Evolutionary conservation across 1,139 yeast species (phyloP).

Genomic region (Kodamaea sp.): DNA sequence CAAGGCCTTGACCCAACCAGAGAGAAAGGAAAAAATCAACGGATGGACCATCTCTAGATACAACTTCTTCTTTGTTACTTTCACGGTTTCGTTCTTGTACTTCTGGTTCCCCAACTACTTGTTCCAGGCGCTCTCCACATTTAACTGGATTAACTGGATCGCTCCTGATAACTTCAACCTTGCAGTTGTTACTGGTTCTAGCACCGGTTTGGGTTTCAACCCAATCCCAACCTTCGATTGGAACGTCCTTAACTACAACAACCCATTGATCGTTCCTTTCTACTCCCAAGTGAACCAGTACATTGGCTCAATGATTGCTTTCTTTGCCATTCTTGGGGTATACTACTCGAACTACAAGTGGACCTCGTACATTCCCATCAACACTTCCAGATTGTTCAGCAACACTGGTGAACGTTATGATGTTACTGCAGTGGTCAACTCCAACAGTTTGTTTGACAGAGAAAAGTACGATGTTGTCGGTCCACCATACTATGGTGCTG

Average conservation of each 20-base stretch:
- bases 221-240: constrained; percentile 20
- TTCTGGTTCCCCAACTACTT: constrained; percentile 21
- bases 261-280: constrained; percentile 14
- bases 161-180: constrained; percentile 18
- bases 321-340: constrained; percentile 32
- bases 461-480: constrained; percentile 26
- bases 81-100: constrained; percentile 15
- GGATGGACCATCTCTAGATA: constrained; percentile 21
- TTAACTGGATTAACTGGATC: constrained; percentile 23
- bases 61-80: constrained; percentile 13
- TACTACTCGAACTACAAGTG: constrained; percentile 22
- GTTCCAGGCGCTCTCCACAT: constrained; percentile 14
- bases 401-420: constrained; percentile 16
- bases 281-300: constrained; percentile 41
- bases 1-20: constrained; percentile 18
- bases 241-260: constrained; percentile 13
- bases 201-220: constrained; percentile 18
- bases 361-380: constrained; percentile 18
- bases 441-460: constrained; percentile 14
- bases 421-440: constrained; percentile 13
- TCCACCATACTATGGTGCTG: constrained; percentile 47
- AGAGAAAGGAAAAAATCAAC: constrained; percentile 15
- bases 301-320: constrained; percentile 36
- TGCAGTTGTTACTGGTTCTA: constrained; percentile 16
- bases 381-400: constrained; percentile 13